Percentiles rank a stretch among this genome's conserved stretches.
Conservation (phyloP, 23 red algal species). For the Gracilaria vermiculophylla region DNA sequence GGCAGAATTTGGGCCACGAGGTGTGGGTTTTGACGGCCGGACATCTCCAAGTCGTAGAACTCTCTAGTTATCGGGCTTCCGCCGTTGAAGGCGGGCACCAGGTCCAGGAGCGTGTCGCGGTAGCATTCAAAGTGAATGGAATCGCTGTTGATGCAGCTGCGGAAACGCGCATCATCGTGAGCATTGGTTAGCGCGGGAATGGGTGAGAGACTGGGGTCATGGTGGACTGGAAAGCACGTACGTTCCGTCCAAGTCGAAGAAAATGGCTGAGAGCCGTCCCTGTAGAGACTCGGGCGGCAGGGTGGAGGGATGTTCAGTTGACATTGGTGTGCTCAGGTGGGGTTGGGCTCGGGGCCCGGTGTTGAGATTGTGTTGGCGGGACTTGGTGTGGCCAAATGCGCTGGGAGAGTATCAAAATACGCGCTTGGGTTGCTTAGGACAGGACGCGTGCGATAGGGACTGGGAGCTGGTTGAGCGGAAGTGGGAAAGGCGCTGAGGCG, state of each 20-base stretch:
- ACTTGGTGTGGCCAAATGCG: too few relatives aligned
- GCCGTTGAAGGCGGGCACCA: conserved; percentile 44
- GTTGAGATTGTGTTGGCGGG: too few relatives aligned
- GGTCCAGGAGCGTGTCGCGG: conserved; percentile 32
- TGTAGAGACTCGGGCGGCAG: conserved; percentile 3
- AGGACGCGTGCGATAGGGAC: background rate
- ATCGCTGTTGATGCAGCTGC: conserved; percentile 30
- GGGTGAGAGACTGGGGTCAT: background rate
- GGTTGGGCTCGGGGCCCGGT: too few relatives aligned
- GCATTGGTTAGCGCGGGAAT: background rate
- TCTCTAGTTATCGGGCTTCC: conserved; percentile 43
- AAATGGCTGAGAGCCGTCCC: conserved; percentile 37
- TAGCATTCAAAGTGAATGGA: conserved; percentile 48
- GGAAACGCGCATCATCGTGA: too few relatives aligned
- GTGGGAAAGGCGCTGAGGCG: background rate
- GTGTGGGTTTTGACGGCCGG: conserved; percentile 63
- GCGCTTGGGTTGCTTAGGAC: background rate
- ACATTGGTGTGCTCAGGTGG: background rate
- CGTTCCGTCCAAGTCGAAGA: conserved; percentile 78
- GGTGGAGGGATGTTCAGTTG: background rate
- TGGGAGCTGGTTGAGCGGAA: background rate
- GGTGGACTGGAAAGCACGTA: background rate
- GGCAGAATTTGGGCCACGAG: conserved; percentile 62
- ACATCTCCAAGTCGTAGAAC: conserved; percentile 63
- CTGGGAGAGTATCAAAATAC: background rate